Base-by-base conservation (phyloP, 768 basidiomycete genomes). In the Suillus bovinus region DNA sequence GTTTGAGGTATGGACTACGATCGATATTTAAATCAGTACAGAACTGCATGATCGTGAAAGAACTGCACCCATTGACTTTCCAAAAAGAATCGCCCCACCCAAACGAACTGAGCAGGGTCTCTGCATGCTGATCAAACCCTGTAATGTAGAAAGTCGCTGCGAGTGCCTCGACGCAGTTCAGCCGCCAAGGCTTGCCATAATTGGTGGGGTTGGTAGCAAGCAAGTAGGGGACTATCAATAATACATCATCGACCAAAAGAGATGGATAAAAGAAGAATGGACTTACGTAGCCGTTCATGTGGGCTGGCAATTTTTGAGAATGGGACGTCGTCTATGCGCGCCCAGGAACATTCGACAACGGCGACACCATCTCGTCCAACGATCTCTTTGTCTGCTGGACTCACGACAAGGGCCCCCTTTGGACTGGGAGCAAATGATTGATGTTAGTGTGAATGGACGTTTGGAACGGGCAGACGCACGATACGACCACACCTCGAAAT, bases 261-360 rank as follows among this genome's bases (percentile, higher is more conserved):
- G 38, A 11, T n/a, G 49, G 4, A 46, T 53, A 16, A 49, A n/a
- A 24, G 24, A 14, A 56, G 14, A 24, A 61, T 47, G 11, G 0
- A 83, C 93, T 64, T 69, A 97, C 96, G 70, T 49, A 99, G 72
- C 10, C 97, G 84, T 79, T 99, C 97, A 67, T 99, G 84, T 1
- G 96, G 94, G 66, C 93, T 94, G 6, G 90, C 83, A 65, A 99
- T 96, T 78, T 98, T 99, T 57, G 82, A 79, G 71, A 97, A 99
- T 1, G 97, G 97, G 9, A 99, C 89, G 61, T 99, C 97, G 52
- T 93, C 93, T 9, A 99, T 76, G 24, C 95, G 85, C 1, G 97
- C 96, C 97, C 97, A 99, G 4, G 94, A 96, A 73, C 96, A 99
- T 72, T 99, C 97, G 2, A 99, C 93, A n/a, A 99, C 97, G 1